Evolutionary conservation across 2,329 filamentous ascomycete genomes (phyloP).

Genomic region (Dactylellina leptospora): DNA sequence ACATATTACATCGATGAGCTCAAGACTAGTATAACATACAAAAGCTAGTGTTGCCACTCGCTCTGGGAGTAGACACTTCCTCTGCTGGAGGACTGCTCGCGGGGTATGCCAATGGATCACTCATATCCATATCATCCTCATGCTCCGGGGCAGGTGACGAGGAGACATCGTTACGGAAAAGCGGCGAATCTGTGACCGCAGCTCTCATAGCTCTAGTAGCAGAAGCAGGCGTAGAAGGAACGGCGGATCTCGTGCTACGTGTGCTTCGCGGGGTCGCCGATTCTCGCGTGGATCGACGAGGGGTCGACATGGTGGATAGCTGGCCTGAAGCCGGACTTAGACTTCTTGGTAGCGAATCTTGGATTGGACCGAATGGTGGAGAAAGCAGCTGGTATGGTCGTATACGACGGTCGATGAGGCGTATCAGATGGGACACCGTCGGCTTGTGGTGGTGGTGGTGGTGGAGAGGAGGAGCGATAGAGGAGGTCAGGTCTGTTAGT

Average conservation of each 20-base stretch:
- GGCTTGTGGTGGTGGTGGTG: neutral
- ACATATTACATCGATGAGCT: neutral
- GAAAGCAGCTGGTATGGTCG: neutral
- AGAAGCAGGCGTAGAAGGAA: constrained; percentile 16
- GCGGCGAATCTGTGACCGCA: constrained; percentile 18
- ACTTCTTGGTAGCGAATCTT: neutral
- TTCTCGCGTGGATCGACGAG: constrained; percentile 49
- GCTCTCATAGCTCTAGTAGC: constrained; percentile 10
- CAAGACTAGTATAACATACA: constrained; percentile 14
- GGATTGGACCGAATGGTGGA: constrained; percentile 8
- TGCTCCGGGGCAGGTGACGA: constrained; percentile 37
- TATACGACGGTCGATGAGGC: neutral
- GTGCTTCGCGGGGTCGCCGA: constrained; percentile 40
- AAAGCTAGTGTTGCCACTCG: constrained; percentile 15
- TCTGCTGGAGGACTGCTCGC: constrained; percentile 41
- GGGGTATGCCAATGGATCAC: constrained; percentile 45
- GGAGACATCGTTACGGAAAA: constrained; percentile 38
- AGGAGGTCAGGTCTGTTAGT: constrained; percentile 1
- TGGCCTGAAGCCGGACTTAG: constrained; percentile 1
- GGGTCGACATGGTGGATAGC: constrained; percentile 46
- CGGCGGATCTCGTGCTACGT: constrained; percentile 41
- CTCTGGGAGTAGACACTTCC: constrained; percentile 35
- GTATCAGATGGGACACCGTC: constrained; percentile 3
- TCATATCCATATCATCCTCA: constrained; percentile 48
- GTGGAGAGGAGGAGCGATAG: constrained; percentile 3